Conservation (phyloP, 768 basidiomycete species). For the Tricholoma hemisulphureum region DNA sequence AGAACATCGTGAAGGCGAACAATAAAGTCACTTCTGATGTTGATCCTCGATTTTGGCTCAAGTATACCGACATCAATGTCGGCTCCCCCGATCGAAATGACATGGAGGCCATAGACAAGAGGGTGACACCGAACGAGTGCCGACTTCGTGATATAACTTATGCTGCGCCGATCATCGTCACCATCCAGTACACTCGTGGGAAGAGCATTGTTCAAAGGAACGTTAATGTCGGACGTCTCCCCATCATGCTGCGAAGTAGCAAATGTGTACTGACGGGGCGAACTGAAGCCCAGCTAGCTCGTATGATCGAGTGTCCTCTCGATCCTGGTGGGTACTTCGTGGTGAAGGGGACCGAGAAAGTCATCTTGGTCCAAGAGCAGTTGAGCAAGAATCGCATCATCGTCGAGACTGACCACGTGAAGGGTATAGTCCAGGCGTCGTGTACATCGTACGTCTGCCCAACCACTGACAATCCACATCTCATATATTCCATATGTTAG, state of each 20-base stretch:
- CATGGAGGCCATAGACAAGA: constrained; percentile 70
- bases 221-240: constrained; percentile 86
- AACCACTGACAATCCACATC: neutral
- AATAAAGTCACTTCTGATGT: constrained; percentile 95
- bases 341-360: constrained; percentile 98
- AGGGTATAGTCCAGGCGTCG: constrained; percentile 89
- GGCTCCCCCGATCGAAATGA: constrained; percentile 91
- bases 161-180: constrained; percentile 88
- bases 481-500: constrained; percentile 34
- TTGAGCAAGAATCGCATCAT: constrained; percentile 99
- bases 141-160: constrained; percentile 95
- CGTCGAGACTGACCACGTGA: constrained; percentile 89
- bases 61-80: constrained; percentile 93
- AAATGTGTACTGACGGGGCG: constrained; percentile 87
- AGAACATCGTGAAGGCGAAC: constrained; percentile 93
- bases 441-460: constrained; percentile 81
- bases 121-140: constrained; percentile 95
- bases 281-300: constrained; percentile 79
- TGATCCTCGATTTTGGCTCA: constrained; percentile 94
- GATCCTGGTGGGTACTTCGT: constrained; percentile 99
- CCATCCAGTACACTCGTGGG: constrained; percentile 92
- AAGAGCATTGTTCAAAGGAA: constrained; percentile 85
- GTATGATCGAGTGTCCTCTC: constrained; percentile 94
- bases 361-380: constrained; percentile 98
- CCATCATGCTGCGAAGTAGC: constrained; percentile 95